phyloP scores from a whole-genome alignment of 768 basidiomycete genomes.

The Calocera cornea region DNA sequence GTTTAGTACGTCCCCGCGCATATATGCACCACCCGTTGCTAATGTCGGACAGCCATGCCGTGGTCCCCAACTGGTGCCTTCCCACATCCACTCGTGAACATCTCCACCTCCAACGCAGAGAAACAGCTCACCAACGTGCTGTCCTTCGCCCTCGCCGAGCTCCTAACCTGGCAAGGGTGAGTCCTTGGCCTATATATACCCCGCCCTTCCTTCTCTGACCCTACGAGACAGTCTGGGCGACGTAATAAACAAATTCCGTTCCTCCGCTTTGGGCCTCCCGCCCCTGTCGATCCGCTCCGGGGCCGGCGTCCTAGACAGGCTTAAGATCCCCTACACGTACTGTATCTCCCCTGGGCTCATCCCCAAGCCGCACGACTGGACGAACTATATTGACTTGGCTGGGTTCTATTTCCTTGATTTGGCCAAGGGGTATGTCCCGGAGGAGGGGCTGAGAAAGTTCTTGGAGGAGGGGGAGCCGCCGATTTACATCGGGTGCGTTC shows the following conservation, averaged over 20 bases:
- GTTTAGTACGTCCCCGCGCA: slow-evolving; percentile 35
- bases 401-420: slow-evolving; percentile 53
- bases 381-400: slow-evolving; percentile 46
- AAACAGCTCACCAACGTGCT: slow-evolving; percentile 43
- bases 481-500: slow-evolving; percentile 42
- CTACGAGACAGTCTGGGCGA: slow-evolving; percentile 37
- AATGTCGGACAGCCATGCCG: slow-evolving; percentile 41
- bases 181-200: slow-evolving; percentile 1
- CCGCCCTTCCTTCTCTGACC: background rate
- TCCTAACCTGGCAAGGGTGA: slow-evolving; percentile 49
- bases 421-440: slow-evolving; percentile 36
- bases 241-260: slow-evolving; percentile 45
- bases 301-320: slow-evolving; percentile 36
- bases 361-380: slow-evolving; percentile 51
- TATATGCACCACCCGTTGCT: background rate
- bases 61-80: slow-evolving; percentile 46
- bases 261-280: slow-evolving; percentile 34
- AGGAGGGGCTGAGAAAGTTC: slow-evolving; percentile 36
- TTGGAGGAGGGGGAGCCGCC: slow-evolving; percentile 38
- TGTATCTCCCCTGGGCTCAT: slow-evolving; percentile 47
- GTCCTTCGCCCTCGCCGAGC: slow-evolving; percentile 44
- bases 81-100: slow-evolving; percentile 50
- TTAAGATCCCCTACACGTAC: slow-evolving; percentile 50
- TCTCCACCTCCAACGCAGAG: slow-evolving; percentile 41
- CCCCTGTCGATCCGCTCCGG: slow-evolving; percentile 39